Percentiles rank a stretch among this genome's conserved stretches.
Conservation (phyloP, 2,329 filamentous ascomycete species). For the Diaporthe eres region DNA sequence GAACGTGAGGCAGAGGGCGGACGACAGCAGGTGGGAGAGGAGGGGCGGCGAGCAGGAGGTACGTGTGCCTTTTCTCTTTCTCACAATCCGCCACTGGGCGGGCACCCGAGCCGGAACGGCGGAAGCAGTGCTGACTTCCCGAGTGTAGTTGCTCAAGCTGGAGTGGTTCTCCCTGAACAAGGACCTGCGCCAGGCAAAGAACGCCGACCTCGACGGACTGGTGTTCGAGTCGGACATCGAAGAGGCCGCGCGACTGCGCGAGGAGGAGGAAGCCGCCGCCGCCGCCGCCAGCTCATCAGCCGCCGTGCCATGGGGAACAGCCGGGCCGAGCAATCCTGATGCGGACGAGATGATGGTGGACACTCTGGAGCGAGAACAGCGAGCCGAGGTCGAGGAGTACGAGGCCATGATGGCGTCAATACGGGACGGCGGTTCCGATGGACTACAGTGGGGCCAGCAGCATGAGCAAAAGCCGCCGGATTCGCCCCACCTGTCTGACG, state of each 20-base stretch:
- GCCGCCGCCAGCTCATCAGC: constrained; percentile 46
- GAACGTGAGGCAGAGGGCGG: constrained; percentile 72
- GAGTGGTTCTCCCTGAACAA: constrained; percentile 58
- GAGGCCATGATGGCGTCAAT: constrained; percentile 66
- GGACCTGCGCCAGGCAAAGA: constrained; percentile 55
- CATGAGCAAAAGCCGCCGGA: constrained; percentile 43
- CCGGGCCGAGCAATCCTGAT: constrained; percentile 44
- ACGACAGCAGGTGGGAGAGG: constrained; percentile 72
- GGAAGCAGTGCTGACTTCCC: not conserved
- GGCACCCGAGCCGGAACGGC: constrained; percentile 49
- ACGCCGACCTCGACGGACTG: constrained; percentile 55
- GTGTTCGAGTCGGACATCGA: constrained; percentile 67
- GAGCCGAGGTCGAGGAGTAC: constrained; percentile 71
- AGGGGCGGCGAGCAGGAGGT: constrained; percentile 75
- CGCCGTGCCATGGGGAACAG: constrained; percentile 27
- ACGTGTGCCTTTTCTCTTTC: constrained; percentile 35
- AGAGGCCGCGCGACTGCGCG: constrained; percentile 58
- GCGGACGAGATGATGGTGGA: constrained; percentile 68
- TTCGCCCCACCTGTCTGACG: constrained; percentile 62
- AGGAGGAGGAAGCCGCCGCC: constrained; percentile 37
- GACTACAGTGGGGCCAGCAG: constrained; percentile 40
- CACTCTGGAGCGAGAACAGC: constrained; percentile 64
- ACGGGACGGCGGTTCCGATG: constrained; percentile 47
- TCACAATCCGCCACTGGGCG: constrained; percentile 47
- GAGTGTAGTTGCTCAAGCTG: constrained; percentile 55